A percentile compares a stretch with the other conserved stretches of the same genome.
These are phyloP conservation scores for Botryotinia globosa DNA, from an alignment of 2,329 filamentous ascomycete species.

Conservation along the genomic window DNA sequence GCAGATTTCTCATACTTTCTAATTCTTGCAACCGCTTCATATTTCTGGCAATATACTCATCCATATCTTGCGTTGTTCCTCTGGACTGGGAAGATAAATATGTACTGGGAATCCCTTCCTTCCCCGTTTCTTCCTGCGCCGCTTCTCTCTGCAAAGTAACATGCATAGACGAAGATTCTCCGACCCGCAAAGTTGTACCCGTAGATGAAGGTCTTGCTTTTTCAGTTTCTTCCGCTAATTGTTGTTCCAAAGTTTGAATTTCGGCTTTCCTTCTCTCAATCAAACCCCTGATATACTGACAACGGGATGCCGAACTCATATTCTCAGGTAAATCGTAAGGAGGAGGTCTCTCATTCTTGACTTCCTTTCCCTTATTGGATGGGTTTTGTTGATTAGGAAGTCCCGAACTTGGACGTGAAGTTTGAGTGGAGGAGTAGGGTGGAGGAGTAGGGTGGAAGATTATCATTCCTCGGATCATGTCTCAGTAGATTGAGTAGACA, in stretches of 20 bases:
- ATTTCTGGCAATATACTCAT: background rate
- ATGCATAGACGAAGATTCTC: background rate
- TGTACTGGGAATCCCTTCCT: background rate
- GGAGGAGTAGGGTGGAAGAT: background rate
- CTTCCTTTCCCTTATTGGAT: background rate
- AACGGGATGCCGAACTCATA: background rate
- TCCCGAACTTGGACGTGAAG: no score
- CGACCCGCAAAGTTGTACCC: background rate
- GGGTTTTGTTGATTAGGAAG: background rate
- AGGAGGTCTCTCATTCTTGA: background rate
- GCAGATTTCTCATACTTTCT: background rate
- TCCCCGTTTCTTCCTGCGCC: background rate
- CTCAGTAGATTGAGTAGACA: background rate
- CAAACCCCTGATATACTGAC: background rate
- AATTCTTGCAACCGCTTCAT: background rate
- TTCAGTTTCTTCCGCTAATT: background rate
- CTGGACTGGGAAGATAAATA: background rate
- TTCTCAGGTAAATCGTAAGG: background rate
- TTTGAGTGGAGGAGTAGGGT: background rate
- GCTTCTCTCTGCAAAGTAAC: background rate
- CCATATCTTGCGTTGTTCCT: background rate
- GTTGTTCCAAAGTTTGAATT: background rate
- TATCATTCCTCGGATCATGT: background rate
- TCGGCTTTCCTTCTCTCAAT: background rate
- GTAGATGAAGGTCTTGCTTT: background rate